Conservation (phyloP, 306 rosid species). For the Glycine soja region DNA sequence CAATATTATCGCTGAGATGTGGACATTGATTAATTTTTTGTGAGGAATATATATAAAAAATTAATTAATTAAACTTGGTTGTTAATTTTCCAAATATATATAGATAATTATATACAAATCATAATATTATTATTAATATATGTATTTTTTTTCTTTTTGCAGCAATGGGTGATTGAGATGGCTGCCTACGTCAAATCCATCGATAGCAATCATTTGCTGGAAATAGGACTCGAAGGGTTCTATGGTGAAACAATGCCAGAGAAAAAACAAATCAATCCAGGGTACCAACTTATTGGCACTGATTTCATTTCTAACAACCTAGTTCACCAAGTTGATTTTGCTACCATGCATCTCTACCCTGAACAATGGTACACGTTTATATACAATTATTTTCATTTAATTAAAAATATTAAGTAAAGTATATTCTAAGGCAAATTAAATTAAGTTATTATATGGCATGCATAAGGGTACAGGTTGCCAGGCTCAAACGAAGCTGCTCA, state of each 20-base stretch:
- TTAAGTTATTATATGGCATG: background rate
- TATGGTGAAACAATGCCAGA: slow-evolving; percentile 48
- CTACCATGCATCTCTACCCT: slow-evolving; percentile 55
- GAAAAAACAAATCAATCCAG: slow-evolving; percentile 49
- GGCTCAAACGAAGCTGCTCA: slow-evolving; percentile 26
- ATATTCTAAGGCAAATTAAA: background rate
- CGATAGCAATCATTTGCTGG: slow-evolving; percentile 50
- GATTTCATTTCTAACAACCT: slow-evolving; percentile 56
- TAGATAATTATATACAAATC: background rate
- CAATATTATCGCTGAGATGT: slow-evolving; percentile 9
- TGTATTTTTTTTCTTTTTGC: background rate
- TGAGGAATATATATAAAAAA: background rate
- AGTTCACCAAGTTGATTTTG: slow-evolving; percentile 51
- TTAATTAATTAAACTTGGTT: slow-evolving; percentile 17
- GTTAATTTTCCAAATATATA: background rate
- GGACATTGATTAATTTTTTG: background rate
- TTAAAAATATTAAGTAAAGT: background rate
- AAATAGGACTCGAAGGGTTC: slow-evolving; percentile 57
- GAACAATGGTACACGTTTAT: slow-evolving; percentile 46
- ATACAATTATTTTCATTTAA: background rate
- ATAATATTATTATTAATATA: background rate
- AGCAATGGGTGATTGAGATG: slow-evolving; percentile 60
- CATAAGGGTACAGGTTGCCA: slow-evolving; percentile 28
- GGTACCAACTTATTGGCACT: slow-evolving; percentile 47
- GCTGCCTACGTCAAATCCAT: slow-evolving; percentile 51